Evolutionary conservation across 768 basidiomycete genomes (phyloP).

Genomic region (Tephrocybe sp.): DNA sequence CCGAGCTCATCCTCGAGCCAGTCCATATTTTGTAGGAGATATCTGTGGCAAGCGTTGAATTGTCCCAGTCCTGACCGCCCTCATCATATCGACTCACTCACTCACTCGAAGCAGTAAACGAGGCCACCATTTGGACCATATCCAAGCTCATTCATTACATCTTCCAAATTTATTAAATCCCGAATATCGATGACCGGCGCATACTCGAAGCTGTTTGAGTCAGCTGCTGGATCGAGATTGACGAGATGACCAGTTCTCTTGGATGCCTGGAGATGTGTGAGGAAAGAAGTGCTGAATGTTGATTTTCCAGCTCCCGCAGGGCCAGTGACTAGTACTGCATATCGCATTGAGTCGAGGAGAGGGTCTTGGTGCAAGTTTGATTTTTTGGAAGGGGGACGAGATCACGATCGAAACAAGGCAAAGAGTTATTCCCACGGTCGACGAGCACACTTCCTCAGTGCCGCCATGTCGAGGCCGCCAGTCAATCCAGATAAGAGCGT

Average conservation of each 20-base stretch:
- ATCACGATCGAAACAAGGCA: not conserved
- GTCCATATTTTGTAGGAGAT: constrained; percentile 95
- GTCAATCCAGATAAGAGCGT: constrained; percentile 67
- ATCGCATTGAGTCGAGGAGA: constrained; percentile 63
- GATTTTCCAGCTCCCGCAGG: constrained; percentile 98
- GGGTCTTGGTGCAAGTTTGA: not conserved
- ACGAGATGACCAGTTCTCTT: constrained; percentile 88
- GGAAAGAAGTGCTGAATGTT: constrained; percentile 84
- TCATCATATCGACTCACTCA: constrained; percentile 39
- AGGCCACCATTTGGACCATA: constrained; percentile 98
- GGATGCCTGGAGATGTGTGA: constrained; percentile 84
- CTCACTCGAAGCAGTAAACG: constrained; percentile 99
- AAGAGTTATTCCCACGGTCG: constrained; percentile 17
- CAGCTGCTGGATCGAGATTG: constrained; percentile 96
- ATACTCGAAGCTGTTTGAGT: constrained; percentile 84
- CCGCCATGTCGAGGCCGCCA: constrained; percentile 72
- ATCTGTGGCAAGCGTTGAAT: constrained; percentile 48
- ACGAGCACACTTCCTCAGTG: constrained; percentile 10
- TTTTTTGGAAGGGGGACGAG: constrained; percentile 1
- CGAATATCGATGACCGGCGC: constrained; percentile 92
- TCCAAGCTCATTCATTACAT: constrained; percentile 93
- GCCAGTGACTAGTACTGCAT: constrained; percentile 88
- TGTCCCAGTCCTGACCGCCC: not conserved
- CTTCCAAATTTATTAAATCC: constrained; percentile 88
- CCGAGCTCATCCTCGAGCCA: constrained; percentile 98